These are phyloP conservation scores for Saprolegnia diclina DNA, from an alignment of 352 stramenopile species.

Conservation along the genomic window DNA sequence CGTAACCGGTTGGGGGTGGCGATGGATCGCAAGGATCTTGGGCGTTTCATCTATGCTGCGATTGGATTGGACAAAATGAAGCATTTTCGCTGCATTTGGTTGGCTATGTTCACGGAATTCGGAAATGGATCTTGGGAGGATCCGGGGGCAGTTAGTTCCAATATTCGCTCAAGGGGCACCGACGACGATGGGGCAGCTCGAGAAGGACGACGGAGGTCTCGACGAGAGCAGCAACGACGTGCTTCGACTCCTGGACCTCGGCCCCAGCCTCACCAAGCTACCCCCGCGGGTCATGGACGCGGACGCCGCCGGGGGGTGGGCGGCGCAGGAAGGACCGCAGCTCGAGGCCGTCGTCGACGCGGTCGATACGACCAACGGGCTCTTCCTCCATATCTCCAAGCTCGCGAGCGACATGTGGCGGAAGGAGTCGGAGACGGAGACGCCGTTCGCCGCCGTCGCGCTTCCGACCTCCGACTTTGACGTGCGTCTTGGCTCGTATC, in stretches of 20 bases:
- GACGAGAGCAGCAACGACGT: slow-evolving; percentile 19
- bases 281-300: neutral
- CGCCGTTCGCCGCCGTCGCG: slow-evolving; percentile 22
- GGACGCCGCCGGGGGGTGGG: slow-evolving; percentile 11
- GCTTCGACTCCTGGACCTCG: slow-evolving; percentile 18
- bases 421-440: neutral
- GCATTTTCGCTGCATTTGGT: neutral
- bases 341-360: slow-evolving; percentile 67
- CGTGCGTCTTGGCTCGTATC: slow-evolving; percentile 56
- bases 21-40: no score
- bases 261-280: slow-evolving; percentile 9
- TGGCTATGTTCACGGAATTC: neutral
- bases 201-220: neutral
- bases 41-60: no score
- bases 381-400: slow-evolving; percentile 77
- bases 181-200: slow-evolving; percentile 14
- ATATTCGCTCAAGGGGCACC: neutral
- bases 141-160: neutral
- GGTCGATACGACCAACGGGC: slow-evolving; percentile 66
- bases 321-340: slow-evolving; percentile 40
- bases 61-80: no score
- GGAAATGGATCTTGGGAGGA: neutral
- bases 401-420: slow-evolving; percentile 36
- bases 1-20: no score
- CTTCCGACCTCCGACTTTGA: slow-evolving; percentile 43